Base-by-base conservation (phyloP, 2,329 filamentous ascomycete genomes). In the Ophiostoma himal-ulmi region DNA sequence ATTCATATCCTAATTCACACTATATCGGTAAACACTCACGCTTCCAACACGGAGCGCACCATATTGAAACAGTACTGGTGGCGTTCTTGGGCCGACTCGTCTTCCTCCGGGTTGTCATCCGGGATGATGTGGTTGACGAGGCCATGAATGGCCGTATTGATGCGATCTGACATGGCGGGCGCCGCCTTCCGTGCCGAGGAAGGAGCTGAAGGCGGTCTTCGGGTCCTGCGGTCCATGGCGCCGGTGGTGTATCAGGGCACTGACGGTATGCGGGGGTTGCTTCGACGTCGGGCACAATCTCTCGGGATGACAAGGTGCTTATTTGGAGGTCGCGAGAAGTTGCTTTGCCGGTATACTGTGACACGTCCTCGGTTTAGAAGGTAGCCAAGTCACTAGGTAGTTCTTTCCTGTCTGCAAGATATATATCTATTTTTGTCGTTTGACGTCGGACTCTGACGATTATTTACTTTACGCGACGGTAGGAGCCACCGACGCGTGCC, bases 111-210 rank as follows among this genome's bases (percentile, higher is more conserved):
- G 57, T 86, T 84, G 73, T 88, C 84, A 68, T 84, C 82, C 70
- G 91, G 91, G 70, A 95, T 83, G 71, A 94, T 83, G 77, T 91
- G 89, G 75, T 89, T 84, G 77, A 96, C 88, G 77, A 96, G 85
- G 80, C 90, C 89, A 78, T 91, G 88, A 78, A 96, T 88, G 78
- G 91, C 92, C 79, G 88, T 89, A 78, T 90, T 88, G 80, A 96
- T 87, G 82, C 92, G 91, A 77, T 86, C 84, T 75, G 85, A 83
- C 75, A 85, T 82, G 84, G 87, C 87, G 77, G 80, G 80, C 78
- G 83, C 83, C 84, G 85, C 74, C 78, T 83, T 76, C 78, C 79
- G 77, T 22, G 67, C 67, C 30, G 69, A n/a, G 5, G 62, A 30
- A 37, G 22, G 68, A 39, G 14, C 22, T 60, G 5, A 68, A 34